Conservation (phyloP, 2,329 filamentous ascomycete species). For the Apiospora aurea region DNA sequence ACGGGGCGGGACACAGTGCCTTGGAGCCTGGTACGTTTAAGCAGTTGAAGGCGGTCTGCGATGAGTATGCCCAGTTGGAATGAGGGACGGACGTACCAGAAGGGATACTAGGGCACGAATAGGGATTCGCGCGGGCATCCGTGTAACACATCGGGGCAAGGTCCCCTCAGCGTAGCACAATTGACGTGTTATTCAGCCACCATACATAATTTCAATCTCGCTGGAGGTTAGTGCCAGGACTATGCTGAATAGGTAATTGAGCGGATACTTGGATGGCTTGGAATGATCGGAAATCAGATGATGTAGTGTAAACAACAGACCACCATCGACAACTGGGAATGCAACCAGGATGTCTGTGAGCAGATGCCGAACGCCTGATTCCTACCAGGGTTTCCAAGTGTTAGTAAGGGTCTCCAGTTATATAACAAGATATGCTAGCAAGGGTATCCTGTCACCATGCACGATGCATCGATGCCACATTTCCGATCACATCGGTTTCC, state of each 20-base stretch:
- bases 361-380: background rate
- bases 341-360: too few relatives aligned
- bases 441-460: background rate
- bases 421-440: background rate
- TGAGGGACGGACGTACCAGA: background rate
- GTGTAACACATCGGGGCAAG: background rate
- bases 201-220: too few relatives aligned
- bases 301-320: background rate
- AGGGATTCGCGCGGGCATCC: too few relatives aligned
- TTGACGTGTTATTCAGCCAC: background rate
- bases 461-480: background rate
- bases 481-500: background rate
- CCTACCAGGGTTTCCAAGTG: too few relatives aligned
- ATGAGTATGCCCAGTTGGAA: slow-evolving; percentile 23
- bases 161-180: background rate
- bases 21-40: slow-evolving; percentile 27
- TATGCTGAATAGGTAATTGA: too few relatives aligned
- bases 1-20: slow-evolving; percentile 44
- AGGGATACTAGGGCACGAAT: too few relatives aligned
- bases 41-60: slow-evolving; percentile 26
- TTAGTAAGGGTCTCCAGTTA: background rate
- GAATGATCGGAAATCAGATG: background rate
- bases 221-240: too few relatives aligned
- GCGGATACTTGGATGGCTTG: too few relatives aligned
- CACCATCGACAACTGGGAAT: background rate